These are phyloP conservation scores for Raphanus hybrid DNA, from an alignment of 441 rosid genomes.

Conservation along the genomic window DNA sequence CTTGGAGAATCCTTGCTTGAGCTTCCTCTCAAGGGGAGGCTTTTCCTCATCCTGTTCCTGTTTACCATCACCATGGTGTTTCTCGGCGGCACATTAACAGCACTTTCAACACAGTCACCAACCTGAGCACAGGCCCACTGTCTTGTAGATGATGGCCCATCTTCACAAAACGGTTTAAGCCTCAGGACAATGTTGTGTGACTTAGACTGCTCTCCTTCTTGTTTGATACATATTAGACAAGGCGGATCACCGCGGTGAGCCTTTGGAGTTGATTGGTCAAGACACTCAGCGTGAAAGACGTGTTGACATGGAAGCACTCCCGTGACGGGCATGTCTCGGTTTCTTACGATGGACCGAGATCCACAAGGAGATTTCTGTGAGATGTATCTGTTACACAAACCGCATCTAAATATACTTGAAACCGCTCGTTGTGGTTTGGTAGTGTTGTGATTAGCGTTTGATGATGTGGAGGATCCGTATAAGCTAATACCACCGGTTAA, in stretches of 20 bases:
- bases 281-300: slow-evolving; percentile 92
- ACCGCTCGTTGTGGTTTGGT: slow-evolving; percentile 59
- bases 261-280: slow-evolving; percentile 83
- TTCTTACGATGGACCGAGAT: slow-evolving; percentile 70
- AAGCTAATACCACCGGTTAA: slow-evolving; percentile 20
- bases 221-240: slow-evolving; percentile 74
- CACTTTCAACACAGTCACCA: slow-evolving; percentile 62
- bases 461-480: slow-evolving; percentile 63
- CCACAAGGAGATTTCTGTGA: slow-evolving; percentile 91
- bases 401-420: slow-evolving; percentile 66
- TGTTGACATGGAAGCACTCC: slow-evolving; percentile 89
- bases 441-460: slow-evolving; percentile 62
- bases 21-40: slow-evolving; percentile 56
- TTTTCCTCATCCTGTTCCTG: slow-evolving; percentile 44
- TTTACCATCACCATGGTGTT: slow-evolving; percentile 44
- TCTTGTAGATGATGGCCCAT: slow-evolving; percentile 29
- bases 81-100: slow-evolving; percentile 52
- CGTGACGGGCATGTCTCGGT: slow-evolving; percentile 81
- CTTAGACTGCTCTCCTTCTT: slow-evolving; percentile 53
- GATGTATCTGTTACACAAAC: slow-evolving; percentile 68
- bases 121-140: slow-evolving; percentile 68
- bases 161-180: slow-evolving; percentile 64
- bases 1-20: slow-evolving; percentile 62
- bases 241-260: slow-evolving; percentile 74
- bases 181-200: slow-evolving; percentile 57